Evolutionary conservation across 371 early-diverging fungal genomes (phyloP), one percentile per base, ranked within the genome.

Genomic region (Rhizopus microsporus): DNA sequence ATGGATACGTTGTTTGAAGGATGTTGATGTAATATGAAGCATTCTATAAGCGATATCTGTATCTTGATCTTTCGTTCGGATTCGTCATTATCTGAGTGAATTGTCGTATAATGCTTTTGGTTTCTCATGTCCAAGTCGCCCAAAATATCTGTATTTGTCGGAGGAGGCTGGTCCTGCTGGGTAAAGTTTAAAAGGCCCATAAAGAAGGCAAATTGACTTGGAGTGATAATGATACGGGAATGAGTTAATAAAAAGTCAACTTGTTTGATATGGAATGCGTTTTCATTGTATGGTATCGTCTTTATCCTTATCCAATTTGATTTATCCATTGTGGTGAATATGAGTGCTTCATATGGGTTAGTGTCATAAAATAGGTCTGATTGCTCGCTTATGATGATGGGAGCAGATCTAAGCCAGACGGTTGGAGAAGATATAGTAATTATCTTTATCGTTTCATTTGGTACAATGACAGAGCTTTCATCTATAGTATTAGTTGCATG

Each of bases 361-460:
- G 54, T 43, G 23, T 54, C 54, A 32, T 46, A 46, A 44, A 43
- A 42, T 31, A 9, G 33, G 37, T 54, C 54, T 40, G 32, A 17
- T 15, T 7, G 12, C 57, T 39, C 5, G 60, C 52, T 5, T 12
- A 23, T 23, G 23, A 23, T 23, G 23, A 23, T 23, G 23, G 51
- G 33, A 33, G 46, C 40, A 6, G 68, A 69, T 35, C 70, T 65
- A 5, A 80, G 56, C 67, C 69, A 76, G n/a, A 77, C 38, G 0
- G 68, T 68, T 0, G 80, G 77, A 10, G 77, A 67, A 16, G 65
- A 57, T 5, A 75, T 42, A 2, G 73, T 68, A 30, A 80, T 67
- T 13, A 73, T 70, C 16, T 80, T 80, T 39, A 76, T 74, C 0
- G 72, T 71, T 53, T 77, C 75, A 43, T 73, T 71, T 0, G 67